These are phyloP conservation scores for Avena eriantha DNA, from an alignment of 176 grass and related monocot genomes.

Conservation along the genomic window DNA sequence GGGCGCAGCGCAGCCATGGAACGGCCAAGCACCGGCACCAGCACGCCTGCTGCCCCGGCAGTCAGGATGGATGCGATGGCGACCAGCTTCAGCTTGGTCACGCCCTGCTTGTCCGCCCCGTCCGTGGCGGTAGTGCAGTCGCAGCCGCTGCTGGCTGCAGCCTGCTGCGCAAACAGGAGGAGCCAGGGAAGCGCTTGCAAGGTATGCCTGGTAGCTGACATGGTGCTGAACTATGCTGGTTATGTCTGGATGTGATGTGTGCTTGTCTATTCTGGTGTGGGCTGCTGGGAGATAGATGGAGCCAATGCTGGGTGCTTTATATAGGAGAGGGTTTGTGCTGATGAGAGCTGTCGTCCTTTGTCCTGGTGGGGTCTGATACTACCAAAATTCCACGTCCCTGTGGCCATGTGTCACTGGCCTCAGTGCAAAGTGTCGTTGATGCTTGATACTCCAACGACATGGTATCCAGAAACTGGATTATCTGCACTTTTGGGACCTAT, in stretches of 20 bases:
- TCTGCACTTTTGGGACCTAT: neutral
- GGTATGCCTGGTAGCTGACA: constrained; percentile 49
- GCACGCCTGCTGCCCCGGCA: constrained; percentile 71
- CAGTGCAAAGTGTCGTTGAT: constrained; percentile 6
- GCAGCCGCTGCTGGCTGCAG: constrained; percentile 47
- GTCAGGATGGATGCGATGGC: constrained; percentile 86
- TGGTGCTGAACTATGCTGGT: constrained; percentile 33
- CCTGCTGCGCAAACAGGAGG: constrained; percentile 58
- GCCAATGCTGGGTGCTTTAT: constrained; percentile 32
- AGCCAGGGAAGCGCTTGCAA: constrained; percentile 59
- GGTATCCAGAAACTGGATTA: neutral
- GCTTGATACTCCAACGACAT: neutral
- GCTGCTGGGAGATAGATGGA: constrained; percentile 23
- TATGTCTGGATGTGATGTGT: neutral
- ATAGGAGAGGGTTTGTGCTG: constrained; percentile 26
- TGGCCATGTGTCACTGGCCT: constrained; percentile 13
- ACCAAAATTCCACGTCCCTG: neutral
- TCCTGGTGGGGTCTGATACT: constrained; percentile 31
- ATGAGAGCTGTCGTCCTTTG: constrained; percentile 27
- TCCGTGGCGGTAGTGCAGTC: constrained; percentile 54
- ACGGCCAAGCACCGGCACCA: constrained; percentile 78
- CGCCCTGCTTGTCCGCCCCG: constrained; percentile 43
- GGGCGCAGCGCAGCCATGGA: constrained; percentile 61
- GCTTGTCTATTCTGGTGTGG: constrained; percentile 31
- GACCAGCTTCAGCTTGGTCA: constrained; percentile 65